Conservation (phyloP, 805 yeast species). For the Teunomyces cretensis region DNA sequence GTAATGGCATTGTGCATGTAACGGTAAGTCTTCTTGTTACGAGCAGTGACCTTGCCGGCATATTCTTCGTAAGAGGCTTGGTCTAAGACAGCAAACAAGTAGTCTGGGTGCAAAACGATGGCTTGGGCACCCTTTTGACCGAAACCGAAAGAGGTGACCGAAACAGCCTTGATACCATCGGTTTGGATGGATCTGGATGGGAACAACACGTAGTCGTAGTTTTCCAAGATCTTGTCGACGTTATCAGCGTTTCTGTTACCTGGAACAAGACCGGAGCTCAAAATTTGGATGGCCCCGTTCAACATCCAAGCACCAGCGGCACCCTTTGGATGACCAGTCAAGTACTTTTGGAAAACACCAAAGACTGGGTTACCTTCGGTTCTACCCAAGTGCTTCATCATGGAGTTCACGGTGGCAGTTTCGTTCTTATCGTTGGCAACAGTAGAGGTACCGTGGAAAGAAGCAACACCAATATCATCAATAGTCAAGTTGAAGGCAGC, state of each 20-base stretch:
- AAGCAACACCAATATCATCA: slow-evolving; percentile 94
- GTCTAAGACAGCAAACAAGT: slow-evolving; percentile 81
- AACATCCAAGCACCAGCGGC: slow-evolving; percentile 99
- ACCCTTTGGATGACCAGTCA: slow-evolving; percentile 99
- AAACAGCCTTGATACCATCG: slow-evolving; percentile 95
- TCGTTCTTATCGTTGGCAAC: slow-evolving; percentile 99
- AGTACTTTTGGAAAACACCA: slow-evolving; percentile 98
- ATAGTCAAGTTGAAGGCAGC: slow-evolving; percentile 90
- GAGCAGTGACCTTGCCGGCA: slow-evolving; percentile 63
- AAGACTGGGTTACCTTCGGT: slow-evolving; percentile 95
- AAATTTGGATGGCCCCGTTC: slow-evolving; percentile 94
- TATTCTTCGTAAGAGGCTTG: slow-evolving; percentile 70
- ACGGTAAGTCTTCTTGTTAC: slow-evolving; percentile 89
- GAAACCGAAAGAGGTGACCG: slow-evolving; percentile 96
- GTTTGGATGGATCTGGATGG: slow-evolving; percentile 93
- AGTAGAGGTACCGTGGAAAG: slow-evolving; percentile 99
- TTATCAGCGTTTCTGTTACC: slow-evolving; percentile 99
- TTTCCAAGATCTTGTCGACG: slow-evolving; percentile 78
- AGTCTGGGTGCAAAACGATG: slow-evolving; percentile 87
- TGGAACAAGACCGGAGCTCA: slow-evolving; percentile 91
- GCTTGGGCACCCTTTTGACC: slow-evolving; percentile 99
- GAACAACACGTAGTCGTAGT: slow-evolving; percentile 85
- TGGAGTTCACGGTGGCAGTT: slow-evolving; percentile 82
- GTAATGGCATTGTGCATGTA: slow-evolving; percentile 95
- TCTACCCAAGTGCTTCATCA: slow-evolving; percentile 96